Percentiles rank a stretch among this genome's conserved stretches.
phyloP scores from a whole-genome alignment of 176 grass and related monocot genomes.

The Elaeis guineensis region DNA sequence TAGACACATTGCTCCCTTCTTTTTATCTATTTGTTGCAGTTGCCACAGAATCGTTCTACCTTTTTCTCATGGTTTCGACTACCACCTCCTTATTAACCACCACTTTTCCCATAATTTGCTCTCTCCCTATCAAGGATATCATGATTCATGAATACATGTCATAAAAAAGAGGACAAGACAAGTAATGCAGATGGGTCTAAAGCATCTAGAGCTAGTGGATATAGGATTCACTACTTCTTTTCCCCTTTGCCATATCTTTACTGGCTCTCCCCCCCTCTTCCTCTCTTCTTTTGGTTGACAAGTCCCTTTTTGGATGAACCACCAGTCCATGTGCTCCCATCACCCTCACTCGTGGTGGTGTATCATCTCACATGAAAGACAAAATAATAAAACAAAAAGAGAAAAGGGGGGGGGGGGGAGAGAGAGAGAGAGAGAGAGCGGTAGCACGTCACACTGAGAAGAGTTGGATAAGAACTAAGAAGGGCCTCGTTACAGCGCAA shows the following conservation, averaged over 20 bases:
- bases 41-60: no score
- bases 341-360: constrained; percentile 36
- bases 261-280: not conserved
- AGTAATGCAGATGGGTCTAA: not conserved
- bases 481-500: constrained; percentile 24
- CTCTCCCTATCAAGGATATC: no score
- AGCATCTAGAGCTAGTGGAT: no score
- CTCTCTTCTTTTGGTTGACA: constrained; percentile 29
- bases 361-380: constrained; percentile 43
- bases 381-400: constrained; percentile 50
- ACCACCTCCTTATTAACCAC: no score
- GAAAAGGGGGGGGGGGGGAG: constrained; percentile 5
- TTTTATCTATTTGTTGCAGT: no score
- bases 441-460: constrained; percentile 19
- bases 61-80: no score
- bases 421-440: constrained; percentile 26
- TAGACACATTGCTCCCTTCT: no score
- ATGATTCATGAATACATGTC: not conserved
- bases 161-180: constrained; percentile 8
- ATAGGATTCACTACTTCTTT: not conserved
- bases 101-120: no score
- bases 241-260: not conserved
- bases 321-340: constrained; percentile 41
- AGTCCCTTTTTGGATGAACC: constrained; percentile 36
- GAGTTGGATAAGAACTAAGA: constrained; percentile 14